These are phyloP conservation scores for Peronospora belbahrii DNA, from an alignment of 352 stramenopile species.

Conservation along the genomic window DNA sequence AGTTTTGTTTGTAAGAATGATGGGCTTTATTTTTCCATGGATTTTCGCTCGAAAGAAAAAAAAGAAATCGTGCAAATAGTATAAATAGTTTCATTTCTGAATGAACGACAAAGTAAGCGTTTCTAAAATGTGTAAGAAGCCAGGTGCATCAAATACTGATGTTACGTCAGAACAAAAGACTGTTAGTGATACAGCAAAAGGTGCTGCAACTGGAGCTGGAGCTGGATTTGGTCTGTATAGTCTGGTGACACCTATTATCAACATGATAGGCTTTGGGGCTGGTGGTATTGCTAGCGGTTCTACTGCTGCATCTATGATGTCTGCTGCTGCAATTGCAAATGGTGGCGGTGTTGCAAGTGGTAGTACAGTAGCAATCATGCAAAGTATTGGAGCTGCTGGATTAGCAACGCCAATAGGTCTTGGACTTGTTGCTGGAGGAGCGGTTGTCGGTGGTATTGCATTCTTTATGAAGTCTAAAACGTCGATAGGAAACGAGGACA, in stretches of 20 bases:
- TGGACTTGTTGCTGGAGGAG: too few relatives aligned
- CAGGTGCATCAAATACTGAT: not conserved
- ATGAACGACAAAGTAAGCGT: constrained; percentile 2
- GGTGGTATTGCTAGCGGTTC: constrained; percentile 30
- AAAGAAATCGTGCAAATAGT: too few relatives aligned
- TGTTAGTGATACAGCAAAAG: constrained; percentile 2
- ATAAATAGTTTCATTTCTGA: too few relatives aligned
- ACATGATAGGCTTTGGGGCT: constrained; percentile 35
- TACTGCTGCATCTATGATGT: constrained; percentile 49
- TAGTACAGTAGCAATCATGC: too few relatives aligned
- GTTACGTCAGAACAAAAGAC: not conserved
- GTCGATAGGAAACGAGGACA: too few relatives aligned
- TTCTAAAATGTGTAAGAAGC: not conserved
- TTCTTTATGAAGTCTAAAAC: too few relatives aligned
- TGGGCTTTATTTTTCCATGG: too few relatives aligned
- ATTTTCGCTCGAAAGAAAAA: too few relatives aligned
- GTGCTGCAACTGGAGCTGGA: constrained; percentile 16
- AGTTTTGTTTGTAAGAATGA: constrained; percentile 5
- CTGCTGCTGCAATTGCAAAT: constrained; percentile 34
- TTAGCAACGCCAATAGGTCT: too few relatives aligned
- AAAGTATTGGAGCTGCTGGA: too few relatives aligned
- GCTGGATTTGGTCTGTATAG: constrained; percentile 20
- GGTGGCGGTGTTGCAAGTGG: too few relatives aligned
- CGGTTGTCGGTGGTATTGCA: too few relatives aligned
- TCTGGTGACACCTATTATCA: constrained; percentile 18